Conservation (phyloP, 2,329 filamentous ascomycete genomes). For the Trematosphaeria pertusa region DNA sequence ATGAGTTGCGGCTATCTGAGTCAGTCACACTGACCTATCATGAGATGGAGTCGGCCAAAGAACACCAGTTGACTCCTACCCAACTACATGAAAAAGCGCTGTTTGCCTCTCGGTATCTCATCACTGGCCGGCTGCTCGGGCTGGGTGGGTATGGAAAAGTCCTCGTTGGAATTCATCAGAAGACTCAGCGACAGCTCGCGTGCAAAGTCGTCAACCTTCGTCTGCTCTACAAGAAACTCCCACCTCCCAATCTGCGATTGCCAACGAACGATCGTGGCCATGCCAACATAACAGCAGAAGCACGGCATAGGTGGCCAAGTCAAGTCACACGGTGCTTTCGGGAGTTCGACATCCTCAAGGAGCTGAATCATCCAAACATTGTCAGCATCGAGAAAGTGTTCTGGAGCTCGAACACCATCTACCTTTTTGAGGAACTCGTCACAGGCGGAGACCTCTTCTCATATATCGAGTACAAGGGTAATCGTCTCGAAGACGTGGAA, state of each 20-base stretch:
- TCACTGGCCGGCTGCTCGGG: constrained; percentile 61
- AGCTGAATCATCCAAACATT: constrained; percentile 67
- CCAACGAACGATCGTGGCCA: constrained; percentile 8
- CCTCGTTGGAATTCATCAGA: constrained; percentile 60
- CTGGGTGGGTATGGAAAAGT: constrained; percentile 62
- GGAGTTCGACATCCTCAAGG: constrained; percentile 58
- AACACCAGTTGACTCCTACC: constrained; percentile 20
- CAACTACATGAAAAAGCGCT: constrained; percentile 48
- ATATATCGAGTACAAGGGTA: constrained; percentile 60
- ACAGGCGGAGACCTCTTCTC: constrained; percentile 68
- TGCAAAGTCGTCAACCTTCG: constrained; percentile 70
- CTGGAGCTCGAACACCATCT: constrained; percentile 60
- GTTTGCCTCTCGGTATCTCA: constrained; percentile 57
- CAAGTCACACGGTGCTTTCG: constrained; percentile 40
- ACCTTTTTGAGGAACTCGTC: constrained; percentile 67
- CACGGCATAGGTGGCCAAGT: constrained; percentile 29
- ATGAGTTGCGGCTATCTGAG: constrained; percentile 47
- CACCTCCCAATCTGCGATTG: constrained; percentile 10
- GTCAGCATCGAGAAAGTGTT: constrained; percentile 64
- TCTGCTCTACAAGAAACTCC: constrained; percentile 22
- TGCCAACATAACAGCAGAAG: constrained; percentile 1
- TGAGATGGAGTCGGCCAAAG: constrained; percentile 11
- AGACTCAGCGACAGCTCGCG: constrained; percentile 66
- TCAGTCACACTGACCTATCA: constrained; percentile 37
- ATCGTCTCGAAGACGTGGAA: constrained; percentile 56